phyloP scores from a whole-genome alignment of 768 basidiomycete genomes.

The Clavaria fumosa region DNA sequence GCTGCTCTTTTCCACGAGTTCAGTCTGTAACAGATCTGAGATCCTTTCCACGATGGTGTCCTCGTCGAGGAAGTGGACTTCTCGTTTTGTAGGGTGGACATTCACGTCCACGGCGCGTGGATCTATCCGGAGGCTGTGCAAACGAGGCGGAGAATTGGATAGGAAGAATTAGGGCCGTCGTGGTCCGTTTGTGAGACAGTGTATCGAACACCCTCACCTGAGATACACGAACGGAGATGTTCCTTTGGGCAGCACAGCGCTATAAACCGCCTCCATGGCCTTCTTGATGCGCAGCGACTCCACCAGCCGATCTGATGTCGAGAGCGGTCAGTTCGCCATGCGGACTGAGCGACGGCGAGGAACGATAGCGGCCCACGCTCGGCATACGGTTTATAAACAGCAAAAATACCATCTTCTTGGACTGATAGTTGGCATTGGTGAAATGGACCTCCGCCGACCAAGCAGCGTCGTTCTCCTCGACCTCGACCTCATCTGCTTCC shows the following conservation, averaged over 20 bases:
- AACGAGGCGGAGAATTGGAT: too few species aligned
- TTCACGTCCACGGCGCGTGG: constrained; percentile 90
- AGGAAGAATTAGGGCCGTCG: too few species aligned
- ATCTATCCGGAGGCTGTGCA: constrained; percentile 58
- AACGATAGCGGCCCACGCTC: constrained; percentile 31
- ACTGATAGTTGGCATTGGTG: constrained; percentile 80
- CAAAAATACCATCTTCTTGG: constrained; percentile 71
- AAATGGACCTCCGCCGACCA: constrained; percentile 69
- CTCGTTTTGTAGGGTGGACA: constrained; percentile 94
- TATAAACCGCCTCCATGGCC: constrained; percentile 78
- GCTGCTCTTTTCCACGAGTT: constrained; percentile 44
- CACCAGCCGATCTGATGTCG: constrained; percentile 75
- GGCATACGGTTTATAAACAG: constrained; percentile 89
- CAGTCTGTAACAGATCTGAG: constrained; percentile 52
- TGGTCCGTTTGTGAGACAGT: neutral
- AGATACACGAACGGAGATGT: constrained; percentile 85
- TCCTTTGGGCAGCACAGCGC: constrained; percentile 76
- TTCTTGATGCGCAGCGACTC: constrained; percentile 79
- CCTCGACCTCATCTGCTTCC: constrained; percentile 17
- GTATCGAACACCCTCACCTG: constrained; percentile 36
- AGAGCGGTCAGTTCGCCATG: neutral
- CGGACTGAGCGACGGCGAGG: neutral
- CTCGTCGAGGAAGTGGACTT: constrained; percentile 89
- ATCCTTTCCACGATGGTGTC: constrained; percentile 71
- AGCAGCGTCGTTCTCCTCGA: constrained; percentile 26